Percentiles rank a stretch among this genome's conserved stretches.
phyloP scores from a whole-genome alignment of 2,329 filamentous ascomycete genomes.

The Penicillium sp. region DNA sequence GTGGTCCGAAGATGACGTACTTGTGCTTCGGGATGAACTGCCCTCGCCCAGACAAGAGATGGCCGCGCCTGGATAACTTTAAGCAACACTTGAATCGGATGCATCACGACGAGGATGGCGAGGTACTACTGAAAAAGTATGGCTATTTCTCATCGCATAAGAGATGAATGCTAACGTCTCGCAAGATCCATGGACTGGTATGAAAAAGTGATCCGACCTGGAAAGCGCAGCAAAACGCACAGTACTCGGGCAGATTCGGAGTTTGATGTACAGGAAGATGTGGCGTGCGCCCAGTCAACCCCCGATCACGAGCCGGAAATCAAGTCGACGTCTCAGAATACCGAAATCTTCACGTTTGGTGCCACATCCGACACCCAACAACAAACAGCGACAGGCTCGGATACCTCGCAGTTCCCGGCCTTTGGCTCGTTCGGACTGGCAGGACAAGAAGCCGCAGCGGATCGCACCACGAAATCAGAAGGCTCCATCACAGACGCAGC shows the following conservation, averaged over 20 bases:
- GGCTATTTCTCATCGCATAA: constrained; percentile 12
- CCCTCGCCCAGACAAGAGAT: constrained; percentile 64
- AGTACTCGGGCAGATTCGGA: constrained; percentile 16
- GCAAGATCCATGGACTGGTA: constrained; percentile 37
- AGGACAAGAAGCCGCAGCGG: neutral
- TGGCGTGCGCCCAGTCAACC: constrained; percentile 6
- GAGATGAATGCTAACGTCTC: neutral
- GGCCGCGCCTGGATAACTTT: constrained; percentile 86
- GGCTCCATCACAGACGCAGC: constrained; percentile 32
- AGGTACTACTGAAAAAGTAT: constrained; percentile 52
- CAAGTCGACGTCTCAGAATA: neutral
- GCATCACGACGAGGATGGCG: constrained; percentile 55
- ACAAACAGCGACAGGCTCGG: neutral
- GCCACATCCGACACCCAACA: constrained; percentile 1
- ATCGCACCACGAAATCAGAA: constrained; percentile 18
- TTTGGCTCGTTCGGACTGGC: neutral
- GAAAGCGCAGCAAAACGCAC: constrained; percentile 16
- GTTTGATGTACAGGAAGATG: constrained; percentile 18
- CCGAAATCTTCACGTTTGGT: constrained; percentile 4
- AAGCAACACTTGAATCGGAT: constrained; percentile 72
- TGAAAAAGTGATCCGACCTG: constrained; percentile 25
- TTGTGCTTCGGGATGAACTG: constrained; percentile 62
- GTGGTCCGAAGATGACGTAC: constrained; percentile 55
- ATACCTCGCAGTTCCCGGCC: constrained; percentile 1
- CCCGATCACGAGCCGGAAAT: constrained; percentile 13